phyloP scores from a whole-genome alignment of 1,284 basidiomycete genomes.

The Papiliotrema fonsecae region DNA sequence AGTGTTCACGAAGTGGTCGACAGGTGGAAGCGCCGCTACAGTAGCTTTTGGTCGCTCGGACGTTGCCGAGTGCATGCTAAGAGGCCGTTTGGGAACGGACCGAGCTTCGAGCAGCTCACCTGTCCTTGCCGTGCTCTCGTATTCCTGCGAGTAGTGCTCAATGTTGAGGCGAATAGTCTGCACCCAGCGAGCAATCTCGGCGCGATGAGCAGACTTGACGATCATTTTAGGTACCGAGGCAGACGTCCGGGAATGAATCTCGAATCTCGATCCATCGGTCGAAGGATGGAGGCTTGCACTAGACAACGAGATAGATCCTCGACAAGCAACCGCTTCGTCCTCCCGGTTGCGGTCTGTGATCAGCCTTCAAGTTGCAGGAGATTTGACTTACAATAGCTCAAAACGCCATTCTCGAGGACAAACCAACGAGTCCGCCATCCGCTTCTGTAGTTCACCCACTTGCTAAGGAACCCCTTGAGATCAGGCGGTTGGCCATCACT shows the following conservation, averaged over 20 bases:
- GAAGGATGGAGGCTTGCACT: slow-evolving; percentile 62
- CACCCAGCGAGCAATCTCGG: slow-evolving; percentile 83
- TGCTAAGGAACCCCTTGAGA: slow-evolving; percentile 60
- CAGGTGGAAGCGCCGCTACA: slow-evolving; percentile 24
- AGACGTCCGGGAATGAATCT: slow-evolving; percentile 61
- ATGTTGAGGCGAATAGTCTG: slow-evolving; percentile 69
- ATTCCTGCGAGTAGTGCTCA: slow-evolving; percentile 54
- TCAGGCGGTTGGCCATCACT: slow-evolving; percentile 54
- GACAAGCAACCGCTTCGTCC: slow-evolving; percentile 79
- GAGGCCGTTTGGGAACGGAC: slow-evolving; percentile 9
- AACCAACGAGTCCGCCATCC: slow-evolving; percentile 95
- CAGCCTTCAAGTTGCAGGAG: background rate
- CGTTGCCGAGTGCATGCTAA: slow-evolving; percentile 16
- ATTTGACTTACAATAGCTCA: slow-evolving; percentile 57
- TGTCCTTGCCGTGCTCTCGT: background rate
- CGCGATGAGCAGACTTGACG: slow-evolving; percentile 82
- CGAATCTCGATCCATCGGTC: slow-evolving; percentile 61
- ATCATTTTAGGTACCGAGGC: slow-evolving; percentile 64
- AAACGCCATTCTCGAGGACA: slow-evolving; percentile 76
- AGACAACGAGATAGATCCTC: slow-evolving; percentile 85
- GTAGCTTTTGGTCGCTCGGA: slow-evolving; percentile 12
- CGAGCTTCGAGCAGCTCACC: background rate
- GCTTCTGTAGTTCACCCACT: slow-evolving; percentile 49
- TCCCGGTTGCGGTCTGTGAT: slow-evolving; percentile 69
- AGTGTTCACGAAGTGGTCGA: slow-evolving; percentile 38